Percentiles rank a stretch among this genome's conserved stretches.
These are phyloP conservation scores for Penicillium griseofulvum DNA, from an alignment of 2,329 filamentous ascomycete genomes.

Conservation along the genomic window DNA sequence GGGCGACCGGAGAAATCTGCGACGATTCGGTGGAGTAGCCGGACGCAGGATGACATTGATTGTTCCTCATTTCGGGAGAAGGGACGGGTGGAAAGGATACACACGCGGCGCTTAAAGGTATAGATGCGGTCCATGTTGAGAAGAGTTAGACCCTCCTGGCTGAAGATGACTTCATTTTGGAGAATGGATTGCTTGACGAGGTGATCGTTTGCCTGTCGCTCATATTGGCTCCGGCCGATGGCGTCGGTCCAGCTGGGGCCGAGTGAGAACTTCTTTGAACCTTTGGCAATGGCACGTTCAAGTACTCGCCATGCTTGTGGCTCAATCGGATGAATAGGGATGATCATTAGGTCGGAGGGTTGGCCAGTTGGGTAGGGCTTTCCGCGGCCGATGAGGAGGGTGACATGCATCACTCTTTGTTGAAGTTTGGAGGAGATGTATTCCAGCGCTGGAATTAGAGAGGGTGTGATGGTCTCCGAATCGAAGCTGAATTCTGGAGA, in stretches of 20 bases:
- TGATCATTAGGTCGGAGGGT: conserved; percentile 39
- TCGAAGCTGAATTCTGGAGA: conserved; percentile 40
- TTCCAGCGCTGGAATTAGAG: conserved; percentile 40
- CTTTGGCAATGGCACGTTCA: conserved; percentile 37
- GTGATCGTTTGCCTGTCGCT: conserved; percentile 40
- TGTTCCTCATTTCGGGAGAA: conserved; percentile 30
- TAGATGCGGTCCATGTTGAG: conserved; percentile 48
- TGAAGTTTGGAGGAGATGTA: conserved; percentile 44
- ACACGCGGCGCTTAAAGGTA: conserved; percentile 44
- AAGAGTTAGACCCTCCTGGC: conserved; percentile 44
- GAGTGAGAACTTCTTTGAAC: conserved; percentile 38
- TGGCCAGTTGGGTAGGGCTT: conserved; percentile 41
- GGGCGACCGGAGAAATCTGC: conserved; percentile 41
- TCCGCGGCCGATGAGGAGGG: conserved; percentile 40
- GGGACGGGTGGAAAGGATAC: conserved; percentile 34
- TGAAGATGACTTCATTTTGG: conserved; percentile 47
- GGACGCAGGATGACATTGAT: conserved; percentile 41
- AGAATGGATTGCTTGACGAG: conserved; percentile 44
- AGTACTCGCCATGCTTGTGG: conserved; percentile 31
- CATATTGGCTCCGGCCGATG: conserved; percentile 35
- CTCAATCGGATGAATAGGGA: conserved; percentile 37
- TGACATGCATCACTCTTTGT: conserved; percentile 40
- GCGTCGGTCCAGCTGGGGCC: conserved; percentile 41
- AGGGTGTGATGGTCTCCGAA: conserved; percentile 36
- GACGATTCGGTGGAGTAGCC: conserved; percentile 42